Percentiles rank a stretch among this genome's conserved stretches.
phyloP scores from a whole-genome alignment of 192 early-diverging fungal species.

The Coemansia sp. region DNA sequence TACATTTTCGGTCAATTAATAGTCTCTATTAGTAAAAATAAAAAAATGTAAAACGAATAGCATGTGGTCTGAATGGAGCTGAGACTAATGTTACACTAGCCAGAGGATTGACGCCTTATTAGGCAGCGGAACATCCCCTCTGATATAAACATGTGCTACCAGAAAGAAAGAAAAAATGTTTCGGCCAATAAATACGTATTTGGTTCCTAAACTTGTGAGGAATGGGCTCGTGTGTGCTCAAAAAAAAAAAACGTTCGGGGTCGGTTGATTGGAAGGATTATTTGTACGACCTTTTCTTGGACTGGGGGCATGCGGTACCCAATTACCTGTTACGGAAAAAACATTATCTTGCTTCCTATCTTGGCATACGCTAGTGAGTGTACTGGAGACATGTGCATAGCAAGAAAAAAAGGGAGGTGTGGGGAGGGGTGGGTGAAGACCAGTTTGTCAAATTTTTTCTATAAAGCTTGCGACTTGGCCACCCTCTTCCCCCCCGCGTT shows the following conservation, averaged over 20 bases:
- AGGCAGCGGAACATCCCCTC: neutral
- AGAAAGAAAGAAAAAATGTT: neutral
- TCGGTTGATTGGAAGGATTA: neutral
- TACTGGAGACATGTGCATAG: neutral
- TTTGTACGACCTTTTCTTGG: neutral
- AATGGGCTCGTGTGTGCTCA: neutral
- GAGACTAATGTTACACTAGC: constrained; percentile 4
- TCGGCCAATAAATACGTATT: neutral
- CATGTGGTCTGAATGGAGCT: neutral
- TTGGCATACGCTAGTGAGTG: neutral
- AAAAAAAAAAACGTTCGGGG: neutral
- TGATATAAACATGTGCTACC: constrained; percentile 5
- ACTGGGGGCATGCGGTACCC: neutral
- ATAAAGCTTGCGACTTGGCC: neutral
- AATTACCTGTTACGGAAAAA: neutral
- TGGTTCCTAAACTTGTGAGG: neutral
- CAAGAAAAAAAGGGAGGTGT: neutral
- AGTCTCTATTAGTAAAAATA: neutral
- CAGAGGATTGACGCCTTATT: neutral
- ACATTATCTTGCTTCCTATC: neutral
- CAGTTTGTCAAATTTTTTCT: neutral
- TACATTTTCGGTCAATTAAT: neutral
- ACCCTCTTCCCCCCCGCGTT: constrained; percentile 1
- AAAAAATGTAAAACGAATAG: neutral
- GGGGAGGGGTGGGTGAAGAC: neutral